Evolutionary conservation across 129 eudicot species (phyloP).

Genomic region (Tagetes erecta): DNA sequence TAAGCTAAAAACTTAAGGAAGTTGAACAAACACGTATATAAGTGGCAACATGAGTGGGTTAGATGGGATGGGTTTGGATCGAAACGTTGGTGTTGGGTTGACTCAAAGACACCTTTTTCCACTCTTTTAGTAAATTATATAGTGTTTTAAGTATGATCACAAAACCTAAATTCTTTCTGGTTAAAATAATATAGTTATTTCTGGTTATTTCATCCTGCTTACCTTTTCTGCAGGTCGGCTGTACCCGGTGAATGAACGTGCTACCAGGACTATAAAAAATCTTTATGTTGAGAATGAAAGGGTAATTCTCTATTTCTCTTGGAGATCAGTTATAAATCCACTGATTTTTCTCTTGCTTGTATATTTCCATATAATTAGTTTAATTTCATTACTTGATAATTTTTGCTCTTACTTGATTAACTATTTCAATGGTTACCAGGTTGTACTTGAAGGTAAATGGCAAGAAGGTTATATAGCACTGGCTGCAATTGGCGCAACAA

Average conservation of each 20-base stretch:
- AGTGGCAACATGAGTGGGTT: not conserved
- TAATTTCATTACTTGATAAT: not conserved
- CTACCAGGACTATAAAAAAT: constrained; percentile 85
- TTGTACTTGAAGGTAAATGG: constrained; percentile 96
- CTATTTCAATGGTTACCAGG: constrained; percentile 47
- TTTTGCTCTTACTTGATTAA: constrained; percentile 3
- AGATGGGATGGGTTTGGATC: not conserved
- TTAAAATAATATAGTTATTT: no score
- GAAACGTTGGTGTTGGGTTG: not conserved
- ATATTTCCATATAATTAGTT: constrained; percentile 10
- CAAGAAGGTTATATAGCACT: constrained; percentile 90
- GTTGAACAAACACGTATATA: not conserved
- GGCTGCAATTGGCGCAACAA: constrained; percentile 98
- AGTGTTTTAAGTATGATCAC: not conserved
- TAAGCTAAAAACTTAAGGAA: constrained; percentile 2
- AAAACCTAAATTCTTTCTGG: not conserved
- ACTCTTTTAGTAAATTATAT: not conserved
- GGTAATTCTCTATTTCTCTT: constrained; percentile 54
- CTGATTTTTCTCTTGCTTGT: not conserved
- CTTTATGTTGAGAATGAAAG: constrained; percentile 96
- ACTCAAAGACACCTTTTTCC: constrained; percentile 3
- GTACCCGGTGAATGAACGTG: constrained; percentile 87
- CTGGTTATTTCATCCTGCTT: not conserved
- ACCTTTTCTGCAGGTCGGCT: constrained; percentile 70
- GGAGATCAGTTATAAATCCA: not conserved